Base-by-base conservation (phyloP, 164 flowering plant species). In the Paratinospora sagittata region DNA sequence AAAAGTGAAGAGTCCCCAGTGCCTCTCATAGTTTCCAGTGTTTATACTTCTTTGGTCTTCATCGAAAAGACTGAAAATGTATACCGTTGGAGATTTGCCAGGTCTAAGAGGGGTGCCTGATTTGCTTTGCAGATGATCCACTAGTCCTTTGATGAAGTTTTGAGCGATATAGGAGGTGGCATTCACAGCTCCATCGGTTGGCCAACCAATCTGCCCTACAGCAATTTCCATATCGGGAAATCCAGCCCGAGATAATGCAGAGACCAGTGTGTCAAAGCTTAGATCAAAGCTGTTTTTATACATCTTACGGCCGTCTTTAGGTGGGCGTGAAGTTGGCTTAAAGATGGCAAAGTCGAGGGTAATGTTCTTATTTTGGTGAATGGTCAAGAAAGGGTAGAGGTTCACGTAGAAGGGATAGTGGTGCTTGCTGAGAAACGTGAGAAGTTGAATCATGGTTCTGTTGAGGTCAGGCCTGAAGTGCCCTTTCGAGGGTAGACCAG, bases 1-100 rank as follows among this genome's bases (percentile, higher is more conserved):
- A 70, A 91, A 93, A 17, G 98, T 91, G 79, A 91, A 93, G 3
- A 93, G 58, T 9, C 98, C 97, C 96, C 93, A 93, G 71, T 89
- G 97, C 71, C 93, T 83, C 75, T 93, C 93, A 74, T 82, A 93
- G 72, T 79, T 80, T 66, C 97, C 97, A 14, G 78, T 23, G 21
- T 72, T 63, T 66, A 82, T 81, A 80, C 83, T 84, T 78, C 91
- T 81, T 66, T 81, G 82, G 76, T 91, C 92, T 80, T 93, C 98
- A 61, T 93, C 98, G 58, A 93, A 72, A 16, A 91, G 85, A 81
- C 88, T 85, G 27, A 80, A 82, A 47, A 93, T 80, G 70, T 86
- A 93, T 39, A 81, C 94, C 0, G 75, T 23, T 0, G 93, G 91
- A 34, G 85, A 84, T 34, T 70, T 70, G 45, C 73, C 77, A 62